These are phyloP conservation scores for Trametes polyzona DNA, from an alignment of 1,284 basidiomycete species.

Conservation along the genomic window DNA sequence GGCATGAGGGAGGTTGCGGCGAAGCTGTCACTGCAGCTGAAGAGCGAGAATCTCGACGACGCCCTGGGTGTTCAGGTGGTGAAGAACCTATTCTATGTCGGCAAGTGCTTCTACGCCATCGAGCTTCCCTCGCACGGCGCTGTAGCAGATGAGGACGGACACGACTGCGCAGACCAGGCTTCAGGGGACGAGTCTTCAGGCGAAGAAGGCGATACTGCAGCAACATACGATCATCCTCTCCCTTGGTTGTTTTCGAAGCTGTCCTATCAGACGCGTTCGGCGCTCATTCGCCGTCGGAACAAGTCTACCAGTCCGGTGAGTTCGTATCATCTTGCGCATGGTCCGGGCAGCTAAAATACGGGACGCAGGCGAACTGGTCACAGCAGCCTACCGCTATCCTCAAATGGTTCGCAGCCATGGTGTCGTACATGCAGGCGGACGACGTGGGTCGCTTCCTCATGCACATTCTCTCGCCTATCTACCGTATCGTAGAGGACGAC, in stretches of 20 bases:
- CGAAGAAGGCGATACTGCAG: slow-evolving; percentile 36
- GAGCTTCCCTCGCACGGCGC: slow-evolving; percentile 31
- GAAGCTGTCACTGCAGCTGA: slow-evolving; percentile 82
- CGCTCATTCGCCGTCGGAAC: slow-evolving; percentile 70
- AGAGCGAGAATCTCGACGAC: slow-evolving; percentile 82
- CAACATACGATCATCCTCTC: slow-evolving; percentile 59
- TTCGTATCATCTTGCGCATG: slow-evolving; percentile 8
- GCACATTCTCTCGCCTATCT: slow-evolving; percentile 86
- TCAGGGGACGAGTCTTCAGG: slow-evolving; percentile 39
- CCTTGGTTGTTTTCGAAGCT: slow-evolving; percentile 94
- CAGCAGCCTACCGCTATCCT: slow-evolving; percentile 81
- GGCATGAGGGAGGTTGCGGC: slow-evolving; percentile 76
- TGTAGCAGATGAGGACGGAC: slow-evolving; percentile 27
- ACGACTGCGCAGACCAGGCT: slow-evolving; percentile 21
- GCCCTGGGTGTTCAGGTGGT: slow-evolving; percentile 84
- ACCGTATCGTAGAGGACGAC: slow-evolving; percentile 88
- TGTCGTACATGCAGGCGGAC: slow-evolving; percentile 64
- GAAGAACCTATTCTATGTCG: slow-evolving; percentile 93
- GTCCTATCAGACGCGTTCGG: slow-evolving; percentile 84
- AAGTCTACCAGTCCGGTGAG: slow-evolving; percentile 52
- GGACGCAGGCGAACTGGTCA: slow-evolving; percentile 65
- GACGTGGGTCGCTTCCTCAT: slow-evolving; percentile 73
- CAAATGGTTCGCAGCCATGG: slow-evolving; percentile 95
- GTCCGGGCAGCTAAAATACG: neutral
- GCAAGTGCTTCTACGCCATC: slow-evolving; percentile 76